Conservation (phyloP, 1,284 basidiomycete species). For the Sporisorium graminicola region DNA sequence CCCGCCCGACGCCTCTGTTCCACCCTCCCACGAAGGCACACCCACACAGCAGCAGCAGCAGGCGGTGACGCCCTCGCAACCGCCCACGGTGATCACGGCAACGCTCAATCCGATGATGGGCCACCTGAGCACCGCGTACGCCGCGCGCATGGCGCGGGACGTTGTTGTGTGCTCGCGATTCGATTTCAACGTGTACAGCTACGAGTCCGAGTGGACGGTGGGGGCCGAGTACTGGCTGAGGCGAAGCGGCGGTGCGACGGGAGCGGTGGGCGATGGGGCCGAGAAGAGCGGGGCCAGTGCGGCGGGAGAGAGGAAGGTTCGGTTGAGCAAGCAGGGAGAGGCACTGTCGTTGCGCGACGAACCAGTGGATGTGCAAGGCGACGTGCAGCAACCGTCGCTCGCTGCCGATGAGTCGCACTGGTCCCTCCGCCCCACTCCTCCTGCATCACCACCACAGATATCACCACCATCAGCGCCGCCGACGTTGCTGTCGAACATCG, state of each 20-base stretch:
- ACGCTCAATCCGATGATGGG: slow-evolving; percentile 97
- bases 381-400: too few species aligned
- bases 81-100: slow-evolving; percentile 92
- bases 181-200: slow-evolving; percentile 96
- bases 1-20: neutral
- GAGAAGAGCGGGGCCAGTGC: neutral
- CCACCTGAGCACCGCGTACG: slow-evolving; percentile 90
- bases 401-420: neutral
- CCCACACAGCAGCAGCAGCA: slow-evolving; percentile 1
- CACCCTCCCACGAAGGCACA: neutral
- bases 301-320: neutral
- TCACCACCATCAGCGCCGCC: neutral
- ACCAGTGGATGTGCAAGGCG: neutral
- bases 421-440: neutral
- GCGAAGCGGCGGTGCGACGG: neutral
- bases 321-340: neutral
- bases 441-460: neutral
- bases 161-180: slow-evolving; percentile 90
- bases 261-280: neutral
- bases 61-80: slow-evolving; percentile 70
- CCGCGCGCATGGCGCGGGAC: slow-evolving; percentile 85
- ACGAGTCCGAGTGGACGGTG: slow-evolving; percentile 93
- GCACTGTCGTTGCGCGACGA: neutral
- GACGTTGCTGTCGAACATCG: neutral
- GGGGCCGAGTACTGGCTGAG: slow-evolving; percentile 71